A percentile compares a stretch with the other conserved stretches of the same genome.
phyloP scores from a whole-genome alignment of 2,329 filamentous ascomycete species.

The Cryphonectria nitschkei region DNA sequence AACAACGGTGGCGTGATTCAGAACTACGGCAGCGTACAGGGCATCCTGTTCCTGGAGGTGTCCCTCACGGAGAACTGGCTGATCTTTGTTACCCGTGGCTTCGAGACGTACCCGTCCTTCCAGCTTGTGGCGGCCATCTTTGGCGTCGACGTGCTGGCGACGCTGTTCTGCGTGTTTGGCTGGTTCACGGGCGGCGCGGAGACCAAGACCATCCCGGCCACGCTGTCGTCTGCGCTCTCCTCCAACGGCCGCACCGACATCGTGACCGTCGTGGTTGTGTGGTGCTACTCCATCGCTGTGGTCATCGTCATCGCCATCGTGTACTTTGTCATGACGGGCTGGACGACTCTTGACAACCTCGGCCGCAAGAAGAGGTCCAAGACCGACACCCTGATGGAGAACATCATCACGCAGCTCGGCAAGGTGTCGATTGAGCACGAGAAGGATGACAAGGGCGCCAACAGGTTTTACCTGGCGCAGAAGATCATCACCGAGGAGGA shows the following conservation, averaged over 20 bases:
- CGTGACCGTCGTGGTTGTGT: conserved; percentile 67
- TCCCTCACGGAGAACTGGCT: conserved; percentile 77
- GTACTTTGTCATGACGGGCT: conserved; percentile 64
- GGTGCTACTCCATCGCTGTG: conserved; percentile 67
- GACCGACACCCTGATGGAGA: conserved; percentile 67
- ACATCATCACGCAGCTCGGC: conserved; percentile 66
- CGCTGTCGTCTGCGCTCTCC: conserved; percentile 41
- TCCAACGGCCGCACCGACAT: conserved; percentile 50
- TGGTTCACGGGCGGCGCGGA: conserved; percentile 64
- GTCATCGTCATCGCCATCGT: conserved; percentile 67
- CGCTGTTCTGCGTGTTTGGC: conserved; percentile 75
- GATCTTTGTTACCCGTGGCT: conserved; percentile 76
- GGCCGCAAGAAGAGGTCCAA: conserved; percentile 64
- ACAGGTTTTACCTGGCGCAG: conserved; percentile 41
- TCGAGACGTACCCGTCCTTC: conserved; percentile 74
- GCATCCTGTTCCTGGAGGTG: conserved; percentile 74
- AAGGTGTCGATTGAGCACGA: conserved; percentile 66
- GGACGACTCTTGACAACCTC: conserved; percentile 61
- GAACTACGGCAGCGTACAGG: conserved; percentile 74
- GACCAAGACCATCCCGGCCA: conserved; percentile 39
- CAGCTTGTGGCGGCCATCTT: conserved; percentile 73
- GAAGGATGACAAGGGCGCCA: conserved; percentile 50
- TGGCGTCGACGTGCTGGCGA: conserved; percentile 71
- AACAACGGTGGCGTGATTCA: conserved; percentile 72
- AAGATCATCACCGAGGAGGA: conserved; percentile 31